These are phyloP conservation scores for Lachancea dasiensis DNA, from an alignment of 805 yeast genomes.

Conservation along the genomic window DNA sequence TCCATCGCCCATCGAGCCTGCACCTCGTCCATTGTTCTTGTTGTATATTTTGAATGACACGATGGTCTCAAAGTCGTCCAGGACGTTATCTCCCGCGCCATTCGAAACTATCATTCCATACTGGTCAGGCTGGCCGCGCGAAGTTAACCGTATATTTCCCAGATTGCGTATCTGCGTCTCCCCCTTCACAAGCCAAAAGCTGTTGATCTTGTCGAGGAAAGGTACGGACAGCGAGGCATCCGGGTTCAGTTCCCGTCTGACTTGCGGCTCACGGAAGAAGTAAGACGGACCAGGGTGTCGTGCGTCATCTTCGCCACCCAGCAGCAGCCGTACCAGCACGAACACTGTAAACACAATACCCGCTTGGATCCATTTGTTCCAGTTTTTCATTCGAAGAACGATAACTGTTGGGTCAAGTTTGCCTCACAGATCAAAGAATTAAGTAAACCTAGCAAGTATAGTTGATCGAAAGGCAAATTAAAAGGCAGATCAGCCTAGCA, in stretches of 20 bases:
- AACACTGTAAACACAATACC: background rate
- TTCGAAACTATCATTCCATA: constrained; percentile 27
- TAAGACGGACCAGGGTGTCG: background rate
- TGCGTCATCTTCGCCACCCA: background rate
- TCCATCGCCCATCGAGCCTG: constrained; percentile 23
- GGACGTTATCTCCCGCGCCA: constrained; percentile 31
- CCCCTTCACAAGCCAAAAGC: constrained; percentile 28
- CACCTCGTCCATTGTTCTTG: background rate
- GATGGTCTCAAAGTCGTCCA: constrained; percentile 28
- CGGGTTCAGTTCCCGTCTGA: constrained; percentile 12
- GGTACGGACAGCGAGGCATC: constrained; percentile 28
- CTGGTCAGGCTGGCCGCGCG: constrained; percentile 13
- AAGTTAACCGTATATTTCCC: constrained; percentile 22
- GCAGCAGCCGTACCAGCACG: background rate
- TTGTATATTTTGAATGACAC: constrained; percentile 17
- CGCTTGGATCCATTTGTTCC: constrained; percentile 5
- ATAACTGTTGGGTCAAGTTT: background rate
- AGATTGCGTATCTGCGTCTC: constrained; percentile 25
- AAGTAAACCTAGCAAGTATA: no score
- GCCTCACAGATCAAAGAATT: no score
- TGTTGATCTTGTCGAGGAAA: constrained; percentile 27
- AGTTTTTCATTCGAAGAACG: constrained; percentile 1
- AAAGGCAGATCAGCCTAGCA: no score
- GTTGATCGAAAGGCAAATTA: no score
- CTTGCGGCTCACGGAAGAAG: constrained; percentile 1